A percentile compares a stretch with the other conserved stretches of the same genome.
Evolutionary conservation across 768 basidiomycete species (phyloP).

Genomic region (Phanerochaete carnosa): DNA sequence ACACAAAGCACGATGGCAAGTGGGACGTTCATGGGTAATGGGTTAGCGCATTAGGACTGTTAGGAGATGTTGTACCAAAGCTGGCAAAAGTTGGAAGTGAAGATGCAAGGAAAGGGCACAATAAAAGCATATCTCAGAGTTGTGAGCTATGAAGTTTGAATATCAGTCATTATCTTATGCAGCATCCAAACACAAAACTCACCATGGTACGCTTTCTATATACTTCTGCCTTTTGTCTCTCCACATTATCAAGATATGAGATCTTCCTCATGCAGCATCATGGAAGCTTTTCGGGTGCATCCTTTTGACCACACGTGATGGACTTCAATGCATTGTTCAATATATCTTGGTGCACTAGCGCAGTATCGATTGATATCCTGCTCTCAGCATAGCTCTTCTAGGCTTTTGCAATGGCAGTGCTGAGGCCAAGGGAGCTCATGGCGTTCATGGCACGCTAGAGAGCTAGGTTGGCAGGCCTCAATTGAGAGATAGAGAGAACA

Average conservation of each 20-base stretch:
- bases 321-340: slow-evolving; percentile 17
- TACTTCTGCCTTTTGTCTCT: slow-evolving; percentile 39
- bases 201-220: slow-evolving; percentile 54
- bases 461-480: no score
- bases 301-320: slow-evolving; percentile 43
- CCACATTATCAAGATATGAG: slow-evolving; percentile 48
- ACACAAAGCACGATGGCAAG: no score
- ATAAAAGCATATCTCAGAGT: slow-evolving; percentile 30
- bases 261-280: slow-evolving; percentile 48
- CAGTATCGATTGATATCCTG: slow-evolving; percentile 60
- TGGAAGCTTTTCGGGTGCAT: slow-evolving; percentile 39
- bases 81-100: no score
- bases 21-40: no score
- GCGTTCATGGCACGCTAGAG: background rate
- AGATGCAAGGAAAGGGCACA: no score
- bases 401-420: slow-evolving; percentile 38
- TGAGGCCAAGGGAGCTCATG: slow-evolving; percentile 28
- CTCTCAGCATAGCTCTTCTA: slow-evolving; percentile 45
- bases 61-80: no score
- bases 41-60: no score
- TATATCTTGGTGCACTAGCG: slow-evolving; percentile 30
- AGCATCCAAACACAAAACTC: slow-evolving; percentile 15
- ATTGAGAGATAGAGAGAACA: no score
- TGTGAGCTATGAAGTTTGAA: slow-evolving; percentile 27
- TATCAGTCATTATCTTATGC: background rate